phyloP scores from a whole-genome alignment of 805 yeast genomes.

The Yarrowia osloensis region DNA sequence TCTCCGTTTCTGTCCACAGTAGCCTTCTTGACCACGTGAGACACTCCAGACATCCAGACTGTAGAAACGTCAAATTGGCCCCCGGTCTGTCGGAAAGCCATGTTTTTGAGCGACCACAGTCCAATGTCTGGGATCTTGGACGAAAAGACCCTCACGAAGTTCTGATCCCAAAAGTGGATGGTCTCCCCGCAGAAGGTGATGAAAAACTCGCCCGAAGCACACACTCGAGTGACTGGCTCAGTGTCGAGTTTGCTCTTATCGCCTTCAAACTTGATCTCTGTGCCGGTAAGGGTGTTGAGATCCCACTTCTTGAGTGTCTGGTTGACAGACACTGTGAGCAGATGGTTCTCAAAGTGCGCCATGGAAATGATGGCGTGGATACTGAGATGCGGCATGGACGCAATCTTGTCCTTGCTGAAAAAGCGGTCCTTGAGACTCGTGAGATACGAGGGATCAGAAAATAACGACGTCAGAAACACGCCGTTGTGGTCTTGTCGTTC shows the following conservation, averaged over 20 bases:
- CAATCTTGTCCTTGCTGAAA: conserved; percentile 22
- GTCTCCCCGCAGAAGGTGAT: conserved; percentile 36
- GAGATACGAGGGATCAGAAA: conserved; percentile 16
- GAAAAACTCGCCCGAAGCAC: not conserved
- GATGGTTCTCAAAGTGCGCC: not conserved
- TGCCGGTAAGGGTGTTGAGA: not conserved
- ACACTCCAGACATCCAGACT: conserved; percentile 20
- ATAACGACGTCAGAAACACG: conserved; percentile 1
- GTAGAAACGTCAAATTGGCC: not conserved
- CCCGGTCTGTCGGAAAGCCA: not conserved
- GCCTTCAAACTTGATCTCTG: not conserved
- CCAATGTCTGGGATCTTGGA: not conserved
- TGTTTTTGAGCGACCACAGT: conserved; percentile 18
- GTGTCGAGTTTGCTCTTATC: conserved; percentile 25
- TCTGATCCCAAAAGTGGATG: conserved; percentile 53
- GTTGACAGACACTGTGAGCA: conserved; percentile 28
- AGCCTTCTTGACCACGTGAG: not conserved
- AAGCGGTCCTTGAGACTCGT: conserved; percentile 9
- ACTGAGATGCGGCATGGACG: conserved; percentile 27
- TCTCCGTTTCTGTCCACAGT: not conserved
- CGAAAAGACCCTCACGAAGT: conserved; percentile 43
- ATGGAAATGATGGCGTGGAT: conserved; percentile 11
- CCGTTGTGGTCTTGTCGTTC: conserved; percentile 1
- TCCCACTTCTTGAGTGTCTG: conserved; percentile 25
- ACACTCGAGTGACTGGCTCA: conserved; percentile 12